Percentiles rank a stretch among this genome's conserved stretches.
Conservation (phyloP, 2,329 filamentous ascomycete genomes). For the Aureobasidium musti region DNA sequence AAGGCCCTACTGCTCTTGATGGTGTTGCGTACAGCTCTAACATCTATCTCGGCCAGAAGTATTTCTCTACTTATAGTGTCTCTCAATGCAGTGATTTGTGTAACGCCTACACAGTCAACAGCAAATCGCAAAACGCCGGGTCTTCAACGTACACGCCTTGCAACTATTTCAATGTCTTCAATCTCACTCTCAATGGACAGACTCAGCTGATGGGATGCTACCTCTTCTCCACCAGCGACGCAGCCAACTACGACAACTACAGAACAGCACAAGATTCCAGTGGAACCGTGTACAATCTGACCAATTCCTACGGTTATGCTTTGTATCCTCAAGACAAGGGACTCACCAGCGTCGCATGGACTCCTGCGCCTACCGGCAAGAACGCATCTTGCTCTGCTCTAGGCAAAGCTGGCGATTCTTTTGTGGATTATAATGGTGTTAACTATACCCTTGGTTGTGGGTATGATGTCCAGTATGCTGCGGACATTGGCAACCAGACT, state of each 20-base stretch:
- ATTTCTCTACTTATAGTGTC: constrained; percentile 25
- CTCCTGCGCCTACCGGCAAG: constrained; percentile 29
- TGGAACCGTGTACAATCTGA: constrained; percentile 29
- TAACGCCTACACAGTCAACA: constrained; percentile 14
- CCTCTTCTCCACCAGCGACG: constrained; percentile 28
- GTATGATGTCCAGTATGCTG: constrained; percentile 30
- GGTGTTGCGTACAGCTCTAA: constrained; percentile 20
- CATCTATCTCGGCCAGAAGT: constrained; percentile 25
- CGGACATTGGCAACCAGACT: constrained; percentile 30
- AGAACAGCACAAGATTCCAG: not conserved
- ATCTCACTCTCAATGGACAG: constrained; percentile 30
- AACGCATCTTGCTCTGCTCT: constrained; percentile 29
- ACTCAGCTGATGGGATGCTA: constrained; percentile 30
- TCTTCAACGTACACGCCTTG: constrained; percentile 30
- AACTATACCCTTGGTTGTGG: constrained; percentile 31
- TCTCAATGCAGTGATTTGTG: constrained; percentile 28
- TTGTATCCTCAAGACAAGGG: constrained; percentile 31
- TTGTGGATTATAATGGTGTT: constrained; percentile 23
- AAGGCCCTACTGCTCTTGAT: constrained; percentile 27
- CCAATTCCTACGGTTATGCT: constrained; percentile 30
- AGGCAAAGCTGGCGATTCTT: constrained; percentile 21
- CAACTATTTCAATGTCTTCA: constrained; percentile 33
- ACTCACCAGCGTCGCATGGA: constrained; percentile 20
- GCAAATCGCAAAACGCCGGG: constrained; percentile 13
- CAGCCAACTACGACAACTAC: constrained; percentile 24